Evolutionary conservation across 371 early-diverging fungal genomes (phyloP).

Genomic region (Rhizopus stolonifer): DNA sequence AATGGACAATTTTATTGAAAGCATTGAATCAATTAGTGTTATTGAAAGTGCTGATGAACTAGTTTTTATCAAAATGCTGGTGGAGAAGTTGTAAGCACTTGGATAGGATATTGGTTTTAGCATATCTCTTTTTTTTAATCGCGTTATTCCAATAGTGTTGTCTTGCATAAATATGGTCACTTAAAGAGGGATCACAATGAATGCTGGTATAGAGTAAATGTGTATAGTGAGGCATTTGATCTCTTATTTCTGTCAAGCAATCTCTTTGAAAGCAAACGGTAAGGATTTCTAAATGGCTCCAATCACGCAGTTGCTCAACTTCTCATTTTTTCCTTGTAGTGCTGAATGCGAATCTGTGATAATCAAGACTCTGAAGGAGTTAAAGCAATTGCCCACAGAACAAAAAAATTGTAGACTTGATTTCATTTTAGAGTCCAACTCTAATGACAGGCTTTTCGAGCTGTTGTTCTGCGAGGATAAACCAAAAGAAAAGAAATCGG

Average conservation of each 20-base stretch:
- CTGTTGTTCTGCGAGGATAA: constrained; percentile 10
- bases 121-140: constrained; percentile 9
- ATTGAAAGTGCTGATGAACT: constrained; percentile 13
- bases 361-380: constrained; percentile 10
- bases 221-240: constrained; percentile 8
- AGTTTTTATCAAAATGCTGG: constrained; percentile 14
- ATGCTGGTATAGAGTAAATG: constrained; percentile 11
- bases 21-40: constrained; percentile 11
- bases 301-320: constrained; percentile 10
- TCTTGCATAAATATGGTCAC: constrained; percentile 9
- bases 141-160: constrained; percentile 9
- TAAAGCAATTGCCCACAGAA: constrained; percentile 11
- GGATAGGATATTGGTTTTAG: constrained; percentile 7
- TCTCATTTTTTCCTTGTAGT: constrained; percentile 15
- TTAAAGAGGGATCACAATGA: constrained; percentile 10
- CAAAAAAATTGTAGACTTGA: constrained; percentile 7
- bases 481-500: constrained; percentile 11
- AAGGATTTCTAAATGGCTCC: constrained; percentile 9
- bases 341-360: constrained; percentile 12
- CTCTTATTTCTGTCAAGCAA: constrained; percentile 10
- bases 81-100: constrained; percentile 2
- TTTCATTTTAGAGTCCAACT: constrained; percentile 11
- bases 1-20: constrained; percentile 13
- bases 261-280: constrained; percentile 9
- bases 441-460: constrained; percentile 8